phyloP scores from a whole-genome alignment of 768 basidiomycete genomes.

The Lentinula sp. region DNA sequence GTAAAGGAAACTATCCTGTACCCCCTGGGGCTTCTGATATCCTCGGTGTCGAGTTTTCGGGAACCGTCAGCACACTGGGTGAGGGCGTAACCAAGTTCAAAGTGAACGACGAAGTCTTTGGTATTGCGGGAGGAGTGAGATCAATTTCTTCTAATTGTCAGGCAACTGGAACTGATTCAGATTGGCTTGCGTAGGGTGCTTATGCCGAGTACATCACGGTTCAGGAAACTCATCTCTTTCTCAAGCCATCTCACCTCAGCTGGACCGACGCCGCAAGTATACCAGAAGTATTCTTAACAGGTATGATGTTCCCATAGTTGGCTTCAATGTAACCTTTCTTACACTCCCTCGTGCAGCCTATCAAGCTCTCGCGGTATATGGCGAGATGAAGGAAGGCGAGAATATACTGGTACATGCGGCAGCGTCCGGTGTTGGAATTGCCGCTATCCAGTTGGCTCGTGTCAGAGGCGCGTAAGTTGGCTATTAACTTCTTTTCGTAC shows the following conservation, averaged over 20 bases:
- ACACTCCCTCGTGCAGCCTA: conserved; percentile 26
- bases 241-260: conserved; percentile 68
- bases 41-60: conserved; percentile 87
- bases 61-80: conserved; percentile 51
- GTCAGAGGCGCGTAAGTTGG: conserved; percentile 61
- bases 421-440: conserved; percentile 85
- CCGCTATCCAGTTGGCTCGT: conserved; percentile 84
- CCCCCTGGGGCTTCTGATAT: conserved; percentile 72
- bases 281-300: conserved; percentile 86
- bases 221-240: conserved; percentile 58
- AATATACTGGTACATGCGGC: conserved; percentile 87
- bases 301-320: conserved; percentile 27
- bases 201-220: conserved; percentile 84
- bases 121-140: conserved; percentile 74
- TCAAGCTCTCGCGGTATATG: conserved; percentile 26
- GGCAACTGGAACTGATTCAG: neutral
- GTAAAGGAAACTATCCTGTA: conserved; percentile 68
- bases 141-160: neutral
- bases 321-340: neutral
- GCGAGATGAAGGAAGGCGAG: conserved; percentile 58
- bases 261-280: conserved; percentile 86
- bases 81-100: conserved; percentile 46
- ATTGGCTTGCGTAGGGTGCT: conserved; percentile 55
- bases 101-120: conserved; percentile 68
- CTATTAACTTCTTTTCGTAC: neutral